Evolutionary conservation across 75 land plant genomes (phyloP).

Genomic region (Selaginella moellendorffii): DNA sequence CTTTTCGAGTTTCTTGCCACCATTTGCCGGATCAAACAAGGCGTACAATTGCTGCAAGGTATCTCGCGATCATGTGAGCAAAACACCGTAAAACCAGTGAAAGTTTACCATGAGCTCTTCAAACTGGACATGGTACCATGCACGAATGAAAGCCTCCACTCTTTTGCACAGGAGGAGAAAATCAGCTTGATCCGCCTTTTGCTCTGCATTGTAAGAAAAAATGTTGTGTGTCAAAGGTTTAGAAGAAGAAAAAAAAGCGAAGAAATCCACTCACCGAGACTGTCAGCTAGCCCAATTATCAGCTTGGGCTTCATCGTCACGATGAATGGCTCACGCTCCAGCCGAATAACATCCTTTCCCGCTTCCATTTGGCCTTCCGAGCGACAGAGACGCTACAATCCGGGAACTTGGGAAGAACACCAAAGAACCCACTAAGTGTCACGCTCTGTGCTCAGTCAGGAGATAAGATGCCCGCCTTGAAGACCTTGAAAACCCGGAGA

Average conservation of each 20-base stretch:
- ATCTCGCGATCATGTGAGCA: background rate
- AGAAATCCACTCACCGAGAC: too few species aligned
- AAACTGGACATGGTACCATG: constrained; percentile 82
- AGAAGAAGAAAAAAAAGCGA: too few species aligned
- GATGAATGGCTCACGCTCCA: constrained; percentile 80
- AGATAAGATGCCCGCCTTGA: background rate
- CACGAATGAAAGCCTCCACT: constrained; percentile 79
- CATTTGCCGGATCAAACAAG: constrained; percentile 81
- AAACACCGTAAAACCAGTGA: too few species aligned
- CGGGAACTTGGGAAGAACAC: too few species aligned
- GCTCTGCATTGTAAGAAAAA: constrained; percentile 27
- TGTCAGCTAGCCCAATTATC: constrained; percentile 34
- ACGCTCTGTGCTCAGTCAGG: background rate
- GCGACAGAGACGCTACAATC: background rate
- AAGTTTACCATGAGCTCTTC: constrained; percentile 72
- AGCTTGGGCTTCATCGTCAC: constrained; percentile 66
- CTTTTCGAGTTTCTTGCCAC: constrained; percentile 59
- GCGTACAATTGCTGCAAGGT: constrained; percentile 73
- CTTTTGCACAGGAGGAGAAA: constrained; percentile 70
- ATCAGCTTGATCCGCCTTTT: constrained; percentile 43
- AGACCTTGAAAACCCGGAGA: background rate
- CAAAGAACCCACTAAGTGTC: background rate
- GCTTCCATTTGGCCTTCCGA: background rate
- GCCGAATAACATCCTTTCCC: constrained; percentile 40
- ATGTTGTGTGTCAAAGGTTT: too few species aligned